phyloP scores from a whole-genome alignment of 805 yeast genomes.

The Suhomyces sp. region DNA sequence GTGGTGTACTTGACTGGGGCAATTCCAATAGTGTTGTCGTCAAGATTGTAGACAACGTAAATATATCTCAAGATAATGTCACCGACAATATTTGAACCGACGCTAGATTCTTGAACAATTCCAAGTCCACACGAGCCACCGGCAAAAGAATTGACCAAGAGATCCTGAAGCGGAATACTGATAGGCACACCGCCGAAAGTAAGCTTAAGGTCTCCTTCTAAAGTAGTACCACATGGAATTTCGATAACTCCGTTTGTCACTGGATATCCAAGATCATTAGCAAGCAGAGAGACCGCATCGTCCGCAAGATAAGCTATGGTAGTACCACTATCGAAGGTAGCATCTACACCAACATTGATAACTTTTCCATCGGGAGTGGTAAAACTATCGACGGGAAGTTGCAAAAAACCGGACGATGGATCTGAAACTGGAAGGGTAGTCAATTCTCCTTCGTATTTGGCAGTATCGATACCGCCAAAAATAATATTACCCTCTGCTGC shows the following conservation, averaged over 20 bases:
- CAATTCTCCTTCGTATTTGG: slow-evolving; percentile 18
- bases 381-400: neutral
- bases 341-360: neutral
- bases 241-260: neutral
- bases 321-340: slow-evolving; percentile 9
- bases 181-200: neutral
- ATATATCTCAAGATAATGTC: slow-evolving; percentile 62
- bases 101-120: neutral
- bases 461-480: slow-evolving; percentile 30
- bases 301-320: slow-evolving; percentile 4
- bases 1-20: slow-evolving; percentile 25
- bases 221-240: neutral
- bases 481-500: slow-evolving; percentile 19
- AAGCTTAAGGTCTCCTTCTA: neutral
- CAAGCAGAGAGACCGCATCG: neutral
- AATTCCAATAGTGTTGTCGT: slow-evolving; percentile 51
- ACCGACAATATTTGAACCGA: slow-evolving; percentile 39
- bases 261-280: neutral
- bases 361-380: slow-evolving; percentile 9
- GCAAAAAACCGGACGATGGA: neutral
- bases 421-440: slow-evolving; percentile 7
- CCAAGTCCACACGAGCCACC: neutral
- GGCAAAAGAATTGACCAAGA: neutral
- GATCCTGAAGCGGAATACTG: neutral
- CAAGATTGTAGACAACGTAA: slow-evolving; percentile 63